phyloP scores from a whole-genome alignment of 2,329 filamentous ascomycete genomes.

The Bisporella sp. region DNA sequence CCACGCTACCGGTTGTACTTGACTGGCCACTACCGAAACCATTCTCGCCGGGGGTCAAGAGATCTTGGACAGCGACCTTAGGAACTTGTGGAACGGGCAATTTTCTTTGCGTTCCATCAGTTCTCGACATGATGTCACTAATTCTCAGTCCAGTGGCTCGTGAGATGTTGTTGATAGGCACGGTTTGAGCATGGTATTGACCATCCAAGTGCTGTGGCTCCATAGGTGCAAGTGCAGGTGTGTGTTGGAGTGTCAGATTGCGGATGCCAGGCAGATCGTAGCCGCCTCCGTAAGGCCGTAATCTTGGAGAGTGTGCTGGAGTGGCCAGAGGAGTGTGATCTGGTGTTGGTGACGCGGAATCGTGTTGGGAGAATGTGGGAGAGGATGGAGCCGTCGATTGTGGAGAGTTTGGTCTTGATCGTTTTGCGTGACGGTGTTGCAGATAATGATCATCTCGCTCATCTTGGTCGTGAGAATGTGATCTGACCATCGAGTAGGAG shows the following conservation, averaged over 20 bases:
- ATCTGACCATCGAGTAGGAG: conserved; percentile 90
- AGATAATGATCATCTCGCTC: conserved; percentile 62
- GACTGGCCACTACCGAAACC: conserved; percentile 65
- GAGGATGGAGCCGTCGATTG: conserved; percentile 94
- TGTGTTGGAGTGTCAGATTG: conserved; percentile 57
- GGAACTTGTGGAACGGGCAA: conserved; percentile 86
- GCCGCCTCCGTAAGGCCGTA: conserved; percentile 64
- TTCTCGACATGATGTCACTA: conserved; percentile 84
- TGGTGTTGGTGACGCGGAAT: conserved; percentile 89
- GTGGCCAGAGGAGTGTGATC: conserved; percentile 98
- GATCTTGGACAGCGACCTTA: conserved; percentile 80
- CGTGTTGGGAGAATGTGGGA: conserved; percentile 82
- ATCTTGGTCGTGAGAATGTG: conserved; percentile 67
- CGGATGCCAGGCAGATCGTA: conserved; percentile 85
- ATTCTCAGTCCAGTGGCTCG: conserved; percentile 65
- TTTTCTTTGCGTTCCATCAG: conserved; percentile 83
- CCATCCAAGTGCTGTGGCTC: conserved; percentile 37
- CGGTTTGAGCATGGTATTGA: conserved; percentile 41
- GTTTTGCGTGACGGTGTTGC: conserved; percentile 70
- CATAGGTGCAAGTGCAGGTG: conserved; percentile 63
- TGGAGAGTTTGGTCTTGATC: conserved; percentile 87
- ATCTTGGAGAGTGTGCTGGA: conserved; percentile 86
- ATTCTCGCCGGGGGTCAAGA: conserved; percentile 57
- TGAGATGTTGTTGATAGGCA: conserved; percentile 28
- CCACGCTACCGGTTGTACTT: conserved; percentile 70